These are phyloP conservation scores for Penicillium simplicissimum DNA, from an alignment of 495 filamentous ascomycete genomes.

Conservation along the genomic window DNA sequence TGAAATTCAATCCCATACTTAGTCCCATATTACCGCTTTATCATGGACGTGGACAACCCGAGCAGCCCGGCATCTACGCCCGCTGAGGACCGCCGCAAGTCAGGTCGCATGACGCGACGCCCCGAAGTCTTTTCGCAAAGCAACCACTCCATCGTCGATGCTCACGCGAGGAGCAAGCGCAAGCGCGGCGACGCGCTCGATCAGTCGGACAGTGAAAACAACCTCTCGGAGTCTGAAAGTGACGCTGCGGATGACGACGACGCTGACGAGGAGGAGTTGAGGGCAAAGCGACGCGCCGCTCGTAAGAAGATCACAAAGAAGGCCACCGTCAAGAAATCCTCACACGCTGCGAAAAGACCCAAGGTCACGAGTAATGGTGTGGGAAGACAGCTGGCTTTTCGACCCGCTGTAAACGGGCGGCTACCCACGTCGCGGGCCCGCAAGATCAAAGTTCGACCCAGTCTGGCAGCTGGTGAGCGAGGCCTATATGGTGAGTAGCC, in stretches of 20 bases:
- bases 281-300: constrained; percentile 53
- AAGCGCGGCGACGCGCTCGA: constrained; percentile 49
- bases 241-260: constrained; percentile 52
- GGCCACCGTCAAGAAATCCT: constrained; percentile 40
- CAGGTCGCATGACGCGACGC: constrained; percentile 75
- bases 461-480: constrained; percentile 61
- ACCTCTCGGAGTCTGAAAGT: constrained; percentile 52
- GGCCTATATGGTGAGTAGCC: constrained; percentile 74
- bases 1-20: not conserved
- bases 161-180: constrained; percentile 49
- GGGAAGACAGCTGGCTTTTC: constrained; percentile 49
- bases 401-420: constrained; percentile 49
- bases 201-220: constrained; percentile 41
- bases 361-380: constrained; percentile 63
- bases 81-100: constrained; percentile 69
- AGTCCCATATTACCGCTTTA: not conserved
- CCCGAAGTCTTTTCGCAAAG: constrained; percentile 64
- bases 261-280: constrained; percentile 66
- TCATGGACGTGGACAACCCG: constrained; percentile 42
- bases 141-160: constrained; percentile 32
- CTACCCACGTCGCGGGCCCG: constrained; percentile 45
- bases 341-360: constrained; percentile 47
- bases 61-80: constrained; percentile 31
- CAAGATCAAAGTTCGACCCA: constrained; percentile 60
- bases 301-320: constrained; percentile 62